Evolutionary conservation across 495 filamentous ascomycete species (phyloP), one percentile per base, ranked within the genome.

Genomic region (Hyaloscypha variabilis): DNA sequence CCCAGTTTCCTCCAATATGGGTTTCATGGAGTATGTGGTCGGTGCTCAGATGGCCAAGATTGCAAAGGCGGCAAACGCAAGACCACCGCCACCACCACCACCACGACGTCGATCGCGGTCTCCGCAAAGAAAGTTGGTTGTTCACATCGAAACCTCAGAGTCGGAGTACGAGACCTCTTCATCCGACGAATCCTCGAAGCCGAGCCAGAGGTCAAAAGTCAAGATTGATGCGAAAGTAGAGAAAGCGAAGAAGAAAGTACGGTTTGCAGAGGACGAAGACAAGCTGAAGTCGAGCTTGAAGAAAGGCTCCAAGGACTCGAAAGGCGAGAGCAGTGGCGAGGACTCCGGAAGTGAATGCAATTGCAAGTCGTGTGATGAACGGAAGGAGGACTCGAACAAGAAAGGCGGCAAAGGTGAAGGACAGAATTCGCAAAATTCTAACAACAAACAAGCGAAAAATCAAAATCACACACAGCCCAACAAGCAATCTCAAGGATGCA

Each of bases 111-210:
- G 64, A 55, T 49, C 64, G 25, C 36, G 39, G 42, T 56, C 64
- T 54, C 57, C 64, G 5, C 11, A 49, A 34, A 36, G 64, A 42
- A 49, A 52, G 14, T 17, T 59, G 23, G 30, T 59, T 30, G 51
- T 65, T 2, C 63, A 65, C 24, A 21, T 65, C 17, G 63, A 65
- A 24, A 65, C 63, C 25, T 58, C 53, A 8, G 64, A 66, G 10
- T 66, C 63, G 14, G 46, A 61, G 8, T 55, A 34, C 21, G 23
- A 42, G 6, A n/a, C 46, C 17, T 34, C 46, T 14, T 61, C 50
- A 21, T 60, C 56, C 13, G 58, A 55, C 29, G 49, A 54, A 46
- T 39, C 34, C 21, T 46, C 14, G 11, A 14, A 23, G 23, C 6
- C 13, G 39, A 46, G 11, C 19, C 17, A 4, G 11, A 46, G 19